Evolutionary conservation across 2,329 filamentous ascomycete species (phyloP).

Genomic region (Fusarium sp.): DNA sequence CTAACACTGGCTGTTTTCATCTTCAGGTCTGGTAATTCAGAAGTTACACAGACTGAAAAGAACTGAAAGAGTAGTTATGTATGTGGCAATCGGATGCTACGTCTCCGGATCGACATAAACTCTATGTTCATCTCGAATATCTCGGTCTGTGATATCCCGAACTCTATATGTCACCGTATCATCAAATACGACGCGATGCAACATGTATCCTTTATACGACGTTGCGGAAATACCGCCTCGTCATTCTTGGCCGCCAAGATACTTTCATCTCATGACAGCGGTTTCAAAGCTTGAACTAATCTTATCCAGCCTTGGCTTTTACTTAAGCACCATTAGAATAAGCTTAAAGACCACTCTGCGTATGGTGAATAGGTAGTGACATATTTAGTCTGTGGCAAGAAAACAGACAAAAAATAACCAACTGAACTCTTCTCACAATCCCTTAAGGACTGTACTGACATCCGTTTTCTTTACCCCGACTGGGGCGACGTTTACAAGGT

Average conservation of each 20-base stretch:
- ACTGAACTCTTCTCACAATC: background rate
- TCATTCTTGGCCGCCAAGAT: conserved; percentile 8
- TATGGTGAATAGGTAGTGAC: background rate
- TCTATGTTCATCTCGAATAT: background rate
- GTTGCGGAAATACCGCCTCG: conserved; percentile 9
- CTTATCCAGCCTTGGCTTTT: background rate
- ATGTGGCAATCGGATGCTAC: background rate
- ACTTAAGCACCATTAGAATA: conserved; percentile 8
- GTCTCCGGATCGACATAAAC: background rate
- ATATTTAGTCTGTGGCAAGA: background rate
- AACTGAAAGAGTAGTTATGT: background rate
- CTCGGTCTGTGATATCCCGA: background rate
- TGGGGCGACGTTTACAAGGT: background rate
- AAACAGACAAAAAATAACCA: background rate
- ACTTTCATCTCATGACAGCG: background rate
- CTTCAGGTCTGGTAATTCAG: background rate
- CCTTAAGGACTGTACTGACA: background rate
- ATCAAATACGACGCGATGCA: background rate
- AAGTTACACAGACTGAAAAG: background rate
- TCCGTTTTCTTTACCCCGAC: background rate
- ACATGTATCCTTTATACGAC: conserved; percentile 17
- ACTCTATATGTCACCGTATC: background rate
- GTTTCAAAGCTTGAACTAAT: background rate
- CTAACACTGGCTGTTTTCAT: background rate
- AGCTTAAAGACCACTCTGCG: conserved; percentile 3